Evolutionary conservation across 2,329 filamentous ascomycete species (phyloP).

Genomic region (Teratosphaeria nubilosa): DNA sequence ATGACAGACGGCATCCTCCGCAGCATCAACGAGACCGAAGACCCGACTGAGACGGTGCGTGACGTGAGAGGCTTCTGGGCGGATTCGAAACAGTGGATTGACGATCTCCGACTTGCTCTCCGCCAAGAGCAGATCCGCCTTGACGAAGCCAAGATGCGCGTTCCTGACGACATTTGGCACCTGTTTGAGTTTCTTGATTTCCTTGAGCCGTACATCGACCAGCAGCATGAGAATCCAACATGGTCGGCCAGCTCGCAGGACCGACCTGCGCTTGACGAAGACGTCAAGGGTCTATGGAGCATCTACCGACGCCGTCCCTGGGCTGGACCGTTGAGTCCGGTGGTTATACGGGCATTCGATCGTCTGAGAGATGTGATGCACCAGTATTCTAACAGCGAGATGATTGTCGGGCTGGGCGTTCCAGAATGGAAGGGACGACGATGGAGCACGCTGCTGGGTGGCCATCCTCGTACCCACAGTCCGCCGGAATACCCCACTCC

Average conservation of each 20-base stretch:
- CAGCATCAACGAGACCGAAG: background rate
- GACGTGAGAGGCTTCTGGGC: background rate
- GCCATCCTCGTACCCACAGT: background rate
- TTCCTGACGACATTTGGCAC: background rate
- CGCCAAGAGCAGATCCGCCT: background rate
- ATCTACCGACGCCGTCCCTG: background rate
- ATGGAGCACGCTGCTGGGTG: background rate
- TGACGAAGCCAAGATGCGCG: background rate
- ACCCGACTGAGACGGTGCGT: background rate
- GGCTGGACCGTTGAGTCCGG: background rate
- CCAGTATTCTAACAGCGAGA: background rate
- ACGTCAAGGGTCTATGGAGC: background rate
- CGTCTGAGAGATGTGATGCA: background rate
- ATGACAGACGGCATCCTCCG: background rate
- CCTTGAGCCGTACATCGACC: background rate
- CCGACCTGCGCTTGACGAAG: background rate
- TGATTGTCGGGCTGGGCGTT: background rate
- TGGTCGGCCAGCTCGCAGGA: background rate
- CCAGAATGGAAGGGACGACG: background rate
- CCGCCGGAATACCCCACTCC: background rate
- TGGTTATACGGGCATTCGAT: background rate
- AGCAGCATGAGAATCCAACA: background rate
- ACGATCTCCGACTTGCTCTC: background rate
- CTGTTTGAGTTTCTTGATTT: background rate
- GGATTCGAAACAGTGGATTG: background rate